These are phyloP conservation scores for Monosporascus sp. DNA, from an alignment of 2,329 filamentous ascomycete genomes.

Conservation along the genomic window DNA sequence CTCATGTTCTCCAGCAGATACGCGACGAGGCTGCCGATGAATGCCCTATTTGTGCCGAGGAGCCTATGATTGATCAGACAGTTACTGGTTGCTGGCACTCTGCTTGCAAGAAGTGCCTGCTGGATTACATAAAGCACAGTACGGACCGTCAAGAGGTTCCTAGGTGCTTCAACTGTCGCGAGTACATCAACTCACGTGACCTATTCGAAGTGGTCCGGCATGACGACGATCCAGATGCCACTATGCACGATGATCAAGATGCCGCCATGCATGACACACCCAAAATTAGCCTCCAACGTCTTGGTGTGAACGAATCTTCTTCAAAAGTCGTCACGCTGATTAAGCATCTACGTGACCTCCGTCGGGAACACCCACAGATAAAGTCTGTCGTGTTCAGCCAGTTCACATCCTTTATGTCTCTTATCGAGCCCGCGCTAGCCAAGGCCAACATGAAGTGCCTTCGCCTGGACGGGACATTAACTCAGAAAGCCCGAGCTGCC, in stretches of 20 bases:
- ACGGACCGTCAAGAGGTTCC: constrained; percentile 69
- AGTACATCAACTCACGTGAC: constrained; percentile 73
- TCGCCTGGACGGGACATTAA: constrained; percentile 88
- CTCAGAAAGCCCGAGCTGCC: constrained; percentile 74
- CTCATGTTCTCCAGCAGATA: constrained; percentile 85
- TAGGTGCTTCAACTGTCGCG: constrained; percentile 86
- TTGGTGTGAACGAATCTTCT: constrained; percentile 64
- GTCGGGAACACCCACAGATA: constrained; percentile 58
- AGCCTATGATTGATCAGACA: constrained; percentile 89
- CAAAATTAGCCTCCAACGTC: constrained; percentile 54
- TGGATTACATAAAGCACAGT: constrained; percentile 85
- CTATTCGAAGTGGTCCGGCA: constrained; percentile 89
- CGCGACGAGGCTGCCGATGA: constrained; percentile 83
- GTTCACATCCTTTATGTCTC: constrained; percentile 91
- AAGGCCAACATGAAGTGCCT: constrained; percentile 70
- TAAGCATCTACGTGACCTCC: constrained; percentile 64
- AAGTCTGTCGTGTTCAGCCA: constrained; percentile 96
- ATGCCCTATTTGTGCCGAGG: constrained; percentile 91
- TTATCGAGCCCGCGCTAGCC: constrained; percentile 77
- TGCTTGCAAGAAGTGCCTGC: constrained; percentile 88
- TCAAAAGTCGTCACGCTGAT: constrained; percentile 84
- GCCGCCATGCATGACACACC: constrained; percentile 33
- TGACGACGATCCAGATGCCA: constrained; percentile 50
- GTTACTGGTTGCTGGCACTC: constrained; percentile 98
- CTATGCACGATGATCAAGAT: constrained; percentile 46